phyloP scores from a whole-genome alignment of 2,329 filamentous ascomycete species.

The Colletotrichum sp. region DNA sequence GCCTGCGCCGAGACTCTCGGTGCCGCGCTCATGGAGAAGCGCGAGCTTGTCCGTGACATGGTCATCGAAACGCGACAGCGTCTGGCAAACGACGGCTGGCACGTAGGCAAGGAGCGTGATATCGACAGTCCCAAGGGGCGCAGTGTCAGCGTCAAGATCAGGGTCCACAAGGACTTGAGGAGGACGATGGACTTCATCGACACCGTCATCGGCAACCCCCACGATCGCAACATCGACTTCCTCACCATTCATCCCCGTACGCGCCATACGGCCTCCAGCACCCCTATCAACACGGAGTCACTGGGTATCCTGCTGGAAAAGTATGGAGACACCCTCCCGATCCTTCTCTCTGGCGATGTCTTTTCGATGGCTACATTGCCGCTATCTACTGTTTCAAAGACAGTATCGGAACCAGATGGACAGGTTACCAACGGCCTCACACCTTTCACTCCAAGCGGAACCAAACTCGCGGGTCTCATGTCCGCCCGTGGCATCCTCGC shows the following conservation, averaged over 20 bases:
- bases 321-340: slow-evolving; percentile 60
- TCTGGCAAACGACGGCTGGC: slow-evolving; percentile 59
- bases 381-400: slow-evolving; percentile 35
- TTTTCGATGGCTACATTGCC: slow-evolving; percentile 61
- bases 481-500: slow-evolving; percentile 70
- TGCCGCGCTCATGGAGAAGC: slow-evolving; percentile 70
- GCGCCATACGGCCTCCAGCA: slow-evolving; percentile 63
- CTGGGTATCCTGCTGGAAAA: slow-evolving; percentile 60
- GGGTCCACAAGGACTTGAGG: slow-evolving; percentile 68
- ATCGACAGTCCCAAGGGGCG: slow-evolving; percentile 49
- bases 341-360: slow-evolving; percentile 73
- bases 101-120: slow-evolving; percentile 48
- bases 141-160: slow-evolving; percentile 74
- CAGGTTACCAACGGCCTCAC: not conserved
- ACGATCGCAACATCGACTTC: slow-evolving; percentile 65
- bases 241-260: slow-evolving; percentile 74
- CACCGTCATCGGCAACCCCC: slow-evolving; percentile 61
- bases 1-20: slow-evolving; percentile 72
- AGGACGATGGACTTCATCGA: slow-evolving; percentile 67
- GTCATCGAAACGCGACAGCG: slow-evolving; percentile 60
- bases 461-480: slow-evolving; percentile 68
- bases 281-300: slow-evolving; percentile 66
- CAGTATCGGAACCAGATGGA: not conserved
- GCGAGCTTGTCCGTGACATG: slow-evolving; percentile 71
- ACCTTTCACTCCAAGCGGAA: slow-evolving; percentile 41